These are phyloP conservation scores for Aspergillus kassunensis DNA, from an alignment of 495 filamentous ascomycete genomes.

Conservation along the genomic window DNA sequence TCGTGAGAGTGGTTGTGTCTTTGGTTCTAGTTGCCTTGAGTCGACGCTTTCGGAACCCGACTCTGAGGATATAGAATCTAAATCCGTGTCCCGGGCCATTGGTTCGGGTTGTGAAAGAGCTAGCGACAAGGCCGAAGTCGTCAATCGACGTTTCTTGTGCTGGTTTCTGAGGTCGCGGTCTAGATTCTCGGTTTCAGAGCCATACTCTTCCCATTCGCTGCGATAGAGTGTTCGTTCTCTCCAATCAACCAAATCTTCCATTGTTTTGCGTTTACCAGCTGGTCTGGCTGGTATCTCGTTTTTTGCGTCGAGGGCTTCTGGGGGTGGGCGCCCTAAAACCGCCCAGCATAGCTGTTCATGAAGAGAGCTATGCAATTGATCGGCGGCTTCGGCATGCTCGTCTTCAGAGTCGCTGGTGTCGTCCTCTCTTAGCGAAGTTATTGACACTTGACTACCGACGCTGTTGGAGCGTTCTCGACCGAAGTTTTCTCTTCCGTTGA, in stretches of 20 bases:
- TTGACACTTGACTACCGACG: slow-evolving; percentile 10
- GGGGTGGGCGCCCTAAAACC: slow-evolving; percentile 36
- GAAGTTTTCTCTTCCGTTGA: not conserved
- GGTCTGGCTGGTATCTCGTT: slow-evolving; percentile 20
- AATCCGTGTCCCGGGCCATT: no score
- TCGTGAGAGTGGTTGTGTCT: no score
- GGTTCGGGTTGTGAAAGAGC: no score
- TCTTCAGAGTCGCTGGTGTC: slow-evolving; percentile 36
- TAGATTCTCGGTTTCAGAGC: slow-evolving; percentile 26
- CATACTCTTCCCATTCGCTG: slow-evolving; percentile 49
- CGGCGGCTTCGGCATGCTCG: slow-evolving; percentile 50
- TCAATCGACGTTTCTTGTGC: slow-evolving; percentile 28
- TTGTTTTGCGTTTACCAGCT: slow-evolving; percentile 24
- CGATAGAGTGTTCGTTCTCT: slow-evolving; percentile 39
- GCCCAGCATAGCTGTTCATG: slow-evolving; percentile 59
- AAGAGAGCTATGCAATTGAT: slow-evolving; percentile 42
- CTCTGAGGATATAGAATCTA: no score
- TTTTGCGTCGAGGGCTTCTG: slow-evolving; percentile 10
- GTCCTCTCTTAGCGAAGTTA: not conserved
- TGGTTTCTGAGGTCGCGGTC: slow-evolving; percentile 29
- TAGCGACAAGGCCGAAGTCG: not conserved
- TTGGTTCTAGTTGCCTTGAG: not conserved
- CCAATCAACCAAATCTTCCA: slow-evolving; percentile 41
- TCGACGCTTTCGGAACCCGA: not conserved
- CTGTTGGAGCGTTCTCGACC: not conserved